Evolutionary conservation across 192 early-diverging fungal species (phyloP), one percentile per base, ranked within the genome.

Genomic region (Geranomyces michiganensis): DNA sequence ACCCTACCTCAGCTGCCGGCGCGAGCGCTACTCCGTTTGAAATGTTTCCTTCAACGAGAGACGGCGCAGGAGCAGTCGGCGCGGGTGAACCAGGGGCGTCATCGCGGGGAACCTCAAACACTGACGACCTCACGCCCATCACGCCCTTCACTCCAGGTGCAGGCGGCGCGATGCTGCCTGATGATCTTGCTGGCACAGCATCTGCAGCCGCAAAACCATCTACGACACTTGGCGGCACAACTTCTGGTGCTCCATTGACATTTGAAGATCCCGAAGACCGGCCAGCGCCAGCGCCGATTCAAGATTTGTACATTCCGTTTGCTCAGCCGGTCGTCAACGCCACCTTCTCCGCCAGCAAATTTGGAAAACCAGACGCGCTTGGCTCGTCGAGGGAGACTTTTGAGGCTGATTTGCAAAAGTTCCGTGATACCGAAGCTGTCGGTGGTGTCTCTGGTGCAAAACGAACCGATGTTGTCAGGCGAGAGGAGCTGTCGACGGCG

Each of bases 231-330:
- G 51, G 51, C 51, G 51, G 51, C 7, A 17, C 19, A 4, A 15
- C 15, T 6, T 24, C n/a, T 26, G n/a, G 24, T 7, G 24, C 51
- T 2, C n/a, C 17, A 4, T 17, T 74, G 44, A 27, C 22, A 14
- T 12, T 67, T n/a, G 41, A 75, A 26, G 15, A 53, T 56, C 21
- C 51, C 51, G 51, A 53, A 7, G n/a, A 26, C n/a, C n/a, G n/a
- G 1, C 19, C 61, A 17, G 22, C 63, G 17, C 48, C 70, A 19
- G 60, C 71, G 0, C 32, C 29, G 2, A 65, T 71, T 9, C 75
- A 77, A 43, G 75, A 77, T 22, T 36, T 77, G 36, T 77, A 77
- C 48, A 41, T 77, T 22, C 70, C 75, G 17, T 72, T 71, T 29
- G 68, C 56, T 12, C 75, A 71, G 46, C 21, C 49, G 31, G 36